Percentiles rank a stretch among this genome's conserved stretches.
Evolutionary conservation across 106 monocot species (phyloP).

Genomic region (Gastrodia elata): DNA sequence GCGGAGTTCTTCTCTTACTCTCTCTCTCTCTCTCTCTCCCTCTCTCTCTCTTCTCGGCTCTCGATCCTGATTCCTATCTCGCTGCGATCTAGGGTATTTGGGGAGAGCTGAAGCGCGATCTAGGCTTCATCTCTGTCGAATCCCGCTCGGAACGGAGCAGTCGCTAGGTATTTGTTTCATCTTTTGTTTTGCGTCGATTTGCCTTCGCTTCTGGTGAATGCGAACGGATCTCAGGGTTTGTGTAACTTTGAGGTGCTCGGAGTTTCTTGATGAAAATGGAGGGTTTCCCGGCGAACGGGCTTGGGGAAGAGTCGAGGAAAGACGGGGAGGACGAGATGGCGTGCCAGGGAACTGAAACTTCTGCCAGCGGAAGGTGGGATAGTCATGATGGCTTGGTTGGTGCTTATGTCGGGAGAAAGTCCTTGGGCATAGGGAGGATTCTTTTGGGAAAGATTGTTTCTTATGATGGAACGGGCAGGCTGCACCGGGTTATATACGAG

Average conservation of each 20-base stretch:
- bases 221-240: neutral
- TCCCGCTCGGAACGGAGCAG: neutral
- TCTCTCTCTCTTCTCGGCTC: neutral
- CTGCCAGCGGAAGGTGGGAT: slow-evolving; percentile 5
- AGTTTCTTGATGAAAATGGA: neutral
- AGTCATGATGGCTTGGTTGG: slow-evolving; percentile 21
- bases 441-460: slow-evolving; percentile 53
- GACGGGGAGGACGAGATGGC: neutral
- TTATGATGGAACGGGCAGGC: slow-evolving; percentile 13
- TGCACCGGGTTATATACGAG: slow-evolving; percentile 38
- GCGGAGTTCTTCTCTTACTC: neutral
- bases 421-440: neutral
- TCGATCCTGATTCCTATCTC: no score
- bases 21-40: neutral
- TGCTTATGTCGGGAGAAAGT: slow-evolving; percentile 36
- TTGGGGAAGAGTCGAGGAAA: neutral
- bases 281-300: neutral
- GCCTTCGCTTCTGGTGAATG: neutral
- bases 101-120: neutral
- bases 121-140: neutral
- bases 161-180: neutral
- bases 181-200: neutral
- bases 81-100: no score
- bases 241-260: neutral
- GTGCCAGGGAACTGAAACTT: neutral